Percentiles rank a stretch among this genome's conserved stretches.
Evolutionary conservation across 345 rosid genomes (phyloP).

Genomic region (Brassica incana): DNA sequence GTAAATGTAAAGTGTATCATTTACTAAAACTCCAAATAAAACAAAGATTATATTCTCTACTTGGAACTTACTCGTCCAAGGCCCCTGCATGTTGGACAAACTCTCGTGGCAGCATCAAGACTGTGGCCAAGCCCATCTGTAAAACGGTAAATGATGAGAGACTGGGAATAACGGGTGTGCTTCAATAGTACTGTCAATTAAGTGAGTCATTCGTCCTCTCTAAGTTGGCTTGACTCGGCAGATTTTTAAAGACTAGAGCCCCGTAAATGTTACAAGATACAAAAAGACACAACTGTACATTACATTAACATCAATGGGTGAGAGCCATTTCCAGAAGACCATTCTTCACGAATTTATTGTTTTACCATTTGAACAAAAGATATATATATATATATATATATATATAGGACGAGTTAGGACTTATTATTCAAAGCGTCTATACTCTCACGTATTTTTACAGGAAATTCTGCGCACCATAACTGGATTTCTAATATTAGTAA

Average conservation of each 20-base stretch:
- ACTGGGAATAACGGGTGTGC: slow-evolving; percentile 2
- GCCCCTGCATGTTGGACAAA: slow-evolving; percentile 87
- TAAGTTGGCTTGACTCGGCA: slow-evolving; percentile 14
- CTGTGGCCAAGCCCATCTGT: slow-evolving; percentile 86
- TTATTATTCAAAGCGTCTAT: slow-evolving; percentile 1
- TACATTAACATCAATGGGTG: neutral
- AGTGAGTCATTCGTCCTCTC: neutral
- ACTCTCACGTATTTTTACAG: neutral
- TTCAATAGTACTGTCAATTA: slow-evolving; percentile 17
- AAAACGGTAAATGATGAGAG: slow-evolving; percentile 31
- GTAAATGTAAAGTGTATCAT: slow-evolving; percentile 13
- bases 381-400: neutral
- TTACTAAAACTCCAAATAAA: slow-evolving; percentile 6
- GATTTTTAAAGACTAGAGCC: neutral
- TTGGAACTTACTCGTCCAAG: slow-evolving; percentile 68
- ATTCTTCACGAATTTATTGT: neutral
- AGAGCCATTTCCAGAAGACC: slow-evolving; percentile 14
- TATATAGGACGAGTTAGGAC: neutral
- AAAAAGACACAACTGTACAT: neutral
- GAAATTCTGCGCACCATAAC: slow-evolving; percentile 3
- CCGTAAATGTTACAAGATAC: slow-evolving; percentile 12
- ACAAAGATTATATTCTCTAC: slow-evolving; percentile 18
- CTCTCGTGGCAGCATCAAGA: slow-evolving; percentile 52
- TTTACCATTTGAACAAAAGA: slow-evolving; percentile 4
- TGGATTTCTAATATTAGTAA: slow-evolving; percentile 4